Percentiles rank a stretch among this genome's conserved stretches.
These are phyloP conservation scores for Nothophytophthora sp. DNA, from an alignment of 352 stramenopile genomes.

Conservation along the genomic window DNA sequence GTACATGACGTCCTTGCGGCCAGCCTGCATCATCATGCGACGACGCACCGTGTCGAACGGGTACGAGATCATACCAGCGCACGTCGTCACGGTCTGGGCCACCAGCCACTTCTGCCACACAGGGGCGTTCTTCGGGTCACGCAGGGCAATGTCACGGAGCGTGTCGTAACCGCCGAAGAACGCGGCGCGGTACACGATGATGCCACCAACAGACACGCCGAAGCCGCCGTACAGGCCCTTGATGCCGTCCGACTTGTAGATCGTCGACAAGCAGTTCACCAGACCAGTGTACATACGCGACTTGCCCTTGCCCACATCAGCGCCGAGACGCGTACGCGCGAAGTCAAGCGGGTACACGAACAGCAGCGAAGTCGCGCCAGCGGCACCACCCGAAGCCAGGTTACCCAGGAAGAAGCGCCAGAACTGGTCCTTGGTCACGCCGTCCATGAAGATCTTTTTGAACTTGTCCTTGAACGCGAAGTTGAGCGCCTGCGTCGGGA, in stretches of 20 bases:
- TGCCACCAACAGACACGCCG: constrained; percentile 98
- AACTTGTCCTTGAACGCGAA: constrained; percentile 96
- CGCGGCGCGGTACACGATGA: constrained; percentile 98
- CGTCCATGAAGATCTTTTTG: constrained; percentile 89
- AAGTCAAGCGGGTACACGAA: constrained; percentile 99
- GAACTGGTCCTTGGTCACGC: constrained; percentile 96
- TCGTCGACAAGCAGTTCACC: constrained; percentile 97
- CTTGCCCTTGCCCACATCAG: constrained; percentile 97
- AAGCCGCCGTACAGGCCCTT: constrained; percentile 99
- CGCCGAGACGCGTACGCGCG: constrained; percentile 98
- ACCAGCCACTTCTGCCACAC: constrained; percentile 92
- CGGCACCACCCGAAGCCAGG: constrained; percentile 97
- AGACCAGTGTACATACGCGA: constrained; percentile 98
- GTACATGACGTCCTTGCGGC: constrained; percentile 98
- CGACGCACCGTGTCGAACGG: constrained; percentile 96
- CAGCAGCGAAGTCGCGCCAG: constrained; percentile 95
- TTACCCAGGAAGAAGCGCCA: constrained; percentile 98
- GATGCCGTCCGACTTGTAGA: constrained; percentile 91
- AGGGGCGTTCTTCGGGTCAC: constrained; percentile 84
- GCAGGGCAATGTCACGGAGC: constrained; percentile 87
- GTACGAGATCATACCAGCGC: constrained; percentile 95
- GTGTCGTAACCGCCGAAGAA: constrained; percentile 99
- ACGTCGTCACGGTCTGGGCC: constrained; percentile 91
- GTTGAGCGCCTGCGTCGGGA: constrained; percentile 93
- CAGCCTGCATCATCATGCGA: constrained; percentile 98